Evolutionary conservation across 2,329 filamentous ascomycete genomes (phyloP).

Genomic region (Colletotrichum godetiae): DNA sequence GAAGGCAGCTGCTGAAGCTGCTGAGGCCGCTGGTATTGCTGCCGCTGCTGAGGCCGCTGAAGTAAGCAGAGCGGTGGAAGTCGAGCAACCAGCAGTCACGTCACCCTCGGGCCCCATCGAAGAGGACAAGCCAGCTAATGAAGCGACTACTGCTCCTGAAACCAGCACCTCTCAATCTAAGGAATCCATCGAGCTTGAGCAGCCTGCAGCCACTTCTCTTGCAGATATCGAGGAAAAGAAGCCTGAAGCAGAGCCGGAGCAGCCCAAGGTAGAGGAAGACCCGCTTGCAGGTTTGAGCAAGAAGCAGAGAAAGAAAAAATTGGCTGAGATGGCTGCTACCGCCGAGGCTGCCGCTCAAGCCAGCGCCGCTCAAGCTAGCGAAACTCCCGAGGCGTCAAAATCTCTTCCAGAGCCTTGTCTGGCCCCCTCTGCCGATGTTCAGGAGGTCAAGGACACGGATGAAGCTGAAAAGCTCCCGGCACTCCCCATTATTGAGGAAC

Average conservation of each 20-base stretch:
- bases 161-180: not conserved
- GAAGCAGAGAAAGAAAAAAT: not conserved
- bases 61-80: not conserved
- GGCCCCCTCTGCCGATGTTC: not conserved
- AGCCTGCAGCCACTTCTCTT: not conserved
- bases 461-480: not conserved
- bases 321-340: not conserved
- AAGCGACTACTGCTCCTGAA: not conserved
- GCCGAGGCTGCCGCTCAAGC: not conserved
- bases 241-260: constrained; percentile 19
- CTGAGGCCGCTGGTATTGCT: not conserved
- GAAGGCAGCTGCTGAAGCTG: too few species aligned
- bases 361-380: not conserved
- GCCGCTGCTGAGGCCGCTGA: not conserved
- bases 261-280: constrained; percentile 37
- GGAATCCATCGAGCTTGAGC: not conserved
- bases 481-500: not conserved
- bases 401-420: not conserved
- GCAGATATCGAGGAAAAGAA: not conserved
- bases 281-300: constrained; percentile 7
- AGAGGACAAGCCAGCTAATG: not conserved
- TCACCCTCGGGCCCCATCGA: not conserved
- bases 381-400: constrained; percentile 3
- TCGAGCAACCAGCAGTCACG: not conserved
- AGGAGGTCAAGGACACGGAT: not conserved